These are phyloP conservation scores for Saprolegnia diclina DNA, from an alignment of 352 stramenopile genomes.

Conservation along the genomic window DNA sequence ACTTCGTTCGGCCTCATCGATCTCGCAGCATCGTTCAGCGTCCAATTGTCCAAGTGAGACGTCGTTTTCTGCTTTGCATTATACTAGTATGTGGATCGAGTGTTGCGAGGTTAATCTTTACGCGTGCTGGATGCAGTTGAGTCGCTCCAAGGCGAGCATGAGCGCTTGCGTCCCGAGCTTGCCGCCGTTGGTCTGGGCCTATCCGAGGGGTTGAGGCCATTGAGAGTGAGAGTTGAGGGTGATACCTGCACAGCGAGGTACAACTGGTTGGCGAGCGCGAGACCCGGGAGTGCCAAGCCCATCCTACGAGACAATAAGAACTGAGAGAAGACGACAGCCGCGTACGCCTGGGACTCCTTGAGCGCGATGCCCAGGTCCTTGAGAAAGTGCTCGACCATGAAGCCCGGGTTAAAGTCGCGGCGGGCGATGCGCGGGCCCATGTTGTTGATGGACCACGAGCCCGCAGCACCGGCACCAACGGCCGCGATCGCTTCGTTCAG, in stretches of 20 bases:
- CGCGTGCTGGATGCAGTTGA: conserved; percentile 52
- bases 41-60: too few species aligned
- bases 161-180: conserved; percentile 75
- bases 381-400: conserved; percentile 89
- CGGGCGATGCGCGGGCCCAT: conserved; percentile 85
- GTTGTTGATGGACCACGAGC: conserved; percentile 87
- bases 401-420: conserved; percentile 83
- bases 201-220: conserved; percentile 5
- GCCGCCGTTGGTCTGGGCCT: conserved; percentile 75
- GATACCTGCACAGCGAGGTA: conserved; percentile 82
- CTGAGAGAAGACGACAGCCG: not conserved
- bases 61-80: too few species aligned
- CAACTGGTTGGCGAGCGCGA: conserved; percentile 80
- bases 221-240: too few species aligned
- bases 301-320: conserved; percentile 41
- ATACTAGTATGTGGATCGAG: too few species aligned
- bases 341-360: conserved; percentile 63
- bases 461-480: conserved; percentile 78
- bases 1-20: too few species aligned
- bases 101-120: not conserved
- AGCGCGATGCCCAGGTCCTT: conserved; percentile 89
- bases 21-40: too few species aligned
- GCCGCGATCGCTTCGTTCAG: conserved; percentile 83
- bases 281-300: conserved; percentile 76
- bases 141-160: conserved; percentile 79